phyloP scores from a whole-genome alignment of 2,329 filamentous ascomycete genomes.

The Davidsoniella virescens region DNA sequence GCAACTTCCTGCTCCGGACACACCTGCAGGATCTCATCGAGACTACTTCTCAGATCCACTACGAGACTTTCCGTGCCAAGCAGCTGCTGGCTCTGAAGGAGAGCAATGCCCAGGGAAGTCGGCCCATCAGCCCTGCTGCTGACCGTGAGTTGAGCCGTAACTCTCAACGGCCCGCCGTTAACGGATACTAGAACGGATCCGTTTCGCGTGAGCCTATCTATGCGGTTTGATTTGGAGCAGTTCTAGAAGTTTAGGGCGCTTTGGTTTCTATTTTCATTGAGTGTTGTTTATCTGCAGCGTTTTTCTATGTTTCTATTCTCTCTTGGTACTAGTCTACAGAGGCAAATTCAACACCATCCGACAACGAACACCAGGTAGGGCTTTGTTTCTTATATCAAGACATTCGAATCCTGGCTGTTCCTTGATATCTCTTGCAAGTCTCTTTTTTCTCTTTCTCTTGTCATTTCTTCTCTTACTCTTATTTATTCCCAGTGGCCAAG shows the following conservation, averaged over 20 bases:
- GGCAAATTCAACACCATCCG: neutral
- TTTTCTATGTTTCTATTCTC: constrained; percentile 6
- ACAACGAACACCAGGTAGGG: no score
- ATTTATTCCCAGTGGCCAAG: no score
- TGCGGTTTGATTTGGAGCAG: constrained; percentile 2
- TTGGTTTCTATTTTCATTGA: constrained; percentile 9
- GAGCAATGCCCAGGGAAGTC: constrained; percentile 72
- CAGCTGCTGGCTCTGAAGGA: constrained; percentile 96
- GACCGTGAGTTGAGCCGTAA: constrained; percentile 92
- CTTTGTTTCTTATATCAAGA: neutral
- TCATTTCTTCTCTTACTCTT: constrained; percentile 6
- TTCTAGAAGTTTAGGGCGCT: constrained; percentile 2
- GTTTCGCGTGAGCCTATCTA: constrained; percentile 8
- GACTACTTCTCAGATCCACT: constrained; percentile 98
- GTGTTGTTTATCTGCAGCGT: constrained; percentile 13
- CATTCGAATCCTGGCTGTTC: neutral
- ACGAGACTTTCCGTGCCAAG: constrained; percentile 99
- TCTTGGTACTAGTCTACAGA: constrained; percentile 8
- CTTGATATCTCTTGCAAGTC: constrained; percentile 13
- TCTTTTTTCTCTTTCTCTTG: constrained; percentile 21
- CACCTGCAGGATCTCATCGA: constrained; percentile 98
- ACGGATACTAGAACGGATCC: constrained; percentile 60
- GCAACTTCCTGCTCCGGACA: constrained; percentile 95
- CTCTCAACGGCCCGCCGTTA: constrained; percentile 97
- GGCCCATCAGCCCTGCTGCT: constrained; percentile 88